phyloP scores from a whole-genome alignment of 768 basidiomycete species.

The Xerocomellus amylosporus region DNA sequence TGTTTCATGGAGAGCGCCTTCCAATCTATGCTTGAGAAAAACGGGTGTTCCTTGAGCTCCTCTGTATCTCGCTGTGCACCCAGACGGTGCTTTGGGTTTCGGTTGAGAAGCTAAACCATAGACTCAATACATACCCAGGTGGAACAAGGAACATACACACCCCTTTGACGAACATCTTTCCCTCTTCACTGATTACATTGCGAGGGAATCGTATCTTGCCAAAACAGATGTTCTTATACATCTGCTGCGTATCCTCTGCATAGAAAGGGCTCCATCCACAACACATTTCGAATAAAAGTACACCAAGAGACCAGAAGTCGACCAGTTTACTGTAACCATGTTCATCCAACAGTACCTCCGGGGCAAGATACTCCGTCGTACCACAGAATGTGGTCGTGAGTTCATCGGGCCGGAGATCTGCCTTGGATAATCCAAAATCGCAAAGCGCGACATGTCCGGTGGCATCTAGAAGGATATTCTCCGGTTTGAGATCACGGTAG shows the following conservation, averaged over 20 bases:
- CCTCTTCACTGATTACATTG: conserved; percentile 95
- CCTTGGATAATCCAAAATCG: conserved; percentile 97
- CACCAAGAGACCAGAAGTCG: conserved; percentile 97
- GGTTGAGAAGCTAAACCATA: conserved; percentile 78
- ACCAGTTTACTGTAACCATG: conserved; percentile 98
- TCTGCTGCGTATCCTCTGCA: conserved; percentile 98
- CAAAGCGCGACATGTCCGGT: conserved; percentile 98
- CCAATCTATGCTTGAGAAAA: conserved; percentile 94
- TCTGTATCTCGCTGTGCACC: conserved; percentile 88
- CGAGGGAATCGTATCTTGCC: conserved; percentile 98
- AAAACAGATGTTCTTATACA: conserved; percentile 99
- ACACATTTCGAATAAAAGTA: conserved; percentile 98
- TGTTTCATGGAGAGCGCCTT: conserved; percentile 79
- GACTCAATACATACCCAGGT: conserved; percentile 9
- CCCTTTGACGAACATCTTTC: conserved; percentile 98
- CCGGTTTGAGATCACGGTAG: conserved; percentile 94
- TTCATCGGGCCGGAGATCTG: conserved; percentile 88
- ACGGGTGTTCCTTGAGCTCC: conserved; percentile 94
- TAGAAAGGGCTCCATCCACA: conserved; percentile 99
- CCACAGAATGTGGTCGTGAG: conserved; percentile 99
- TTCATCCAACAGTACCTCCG: conserved; percentile 97
- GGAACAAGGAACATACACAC: conserved; percentile 50
- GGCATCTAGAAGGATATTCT: conserved; percentile 97
- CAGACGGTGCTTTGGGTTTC: conserved; percentile 96
- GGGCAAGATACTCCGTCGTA: conserved; percentile 97